Conservation (phyloP, 139 green algal species). For the Zygnema cylindricum region DNA sequence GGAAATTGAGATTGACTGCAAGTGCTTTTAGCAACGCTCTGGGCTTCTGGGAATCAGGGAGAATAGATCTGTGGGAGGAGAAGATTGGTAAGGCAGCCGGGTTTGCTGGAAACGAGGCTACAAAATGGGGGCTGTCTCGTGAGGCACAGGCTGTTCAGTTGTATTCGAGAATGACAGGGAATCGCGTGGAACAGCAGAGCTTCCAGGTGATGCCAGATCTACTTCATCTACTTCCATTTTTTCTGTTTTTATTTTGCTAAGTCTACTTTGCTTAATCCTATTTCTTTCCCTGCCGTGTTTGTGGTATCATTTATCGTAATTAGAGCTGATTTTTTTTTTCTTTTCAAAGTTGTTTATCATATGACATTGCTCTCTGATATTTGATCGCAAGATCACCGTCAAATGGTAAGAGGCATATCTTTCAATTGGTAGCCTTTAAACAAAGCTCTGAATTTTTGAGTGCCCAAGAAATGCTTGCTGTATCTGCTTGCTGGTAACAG, state of each 20-base stretch:
- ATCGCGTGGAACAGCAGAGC: slow-evolving; percentile 20
- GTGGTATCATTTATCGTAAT: no score
- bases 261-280: neutral
- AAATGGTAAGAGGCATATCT: no score
- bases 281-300: no score
- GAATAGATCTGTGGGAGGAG: slow-evolving; percentile 76
- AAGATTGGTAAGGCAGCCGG: slow-evolving; percentile 71
- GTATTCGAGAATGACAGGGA: slow-evolving; percentile 66
- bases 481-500: neutral
- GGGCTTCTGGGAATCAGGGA: slow-evolving; percentile 62
- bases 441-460: no score
- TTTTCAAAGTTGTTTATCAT: no score
- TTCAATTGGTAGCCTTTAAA: no score
- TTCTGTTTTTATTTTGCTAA: no score
- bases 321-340: no score
- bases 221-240: neutral
- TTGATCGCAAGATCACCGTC: no score
- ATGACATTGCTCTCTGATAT: no score
- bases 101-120: slow-evolving; percentile 79
- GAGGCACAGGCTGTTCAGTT: slow-evolving; percentile 66
- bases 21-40: slow-evolving; percentile 61
- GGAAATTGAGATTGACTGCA: slow-evolving; percentile 69
- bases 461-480: no score
- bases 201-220: slow-evolving; percentile 32
- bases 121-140: slow-evolving; percentile 66